Evolutionary conservation across 371 early-diverging fungal species (phyloP), one percentile per base, ranked within the genome.

Genomic region (Coemansia sp.): DNA sequence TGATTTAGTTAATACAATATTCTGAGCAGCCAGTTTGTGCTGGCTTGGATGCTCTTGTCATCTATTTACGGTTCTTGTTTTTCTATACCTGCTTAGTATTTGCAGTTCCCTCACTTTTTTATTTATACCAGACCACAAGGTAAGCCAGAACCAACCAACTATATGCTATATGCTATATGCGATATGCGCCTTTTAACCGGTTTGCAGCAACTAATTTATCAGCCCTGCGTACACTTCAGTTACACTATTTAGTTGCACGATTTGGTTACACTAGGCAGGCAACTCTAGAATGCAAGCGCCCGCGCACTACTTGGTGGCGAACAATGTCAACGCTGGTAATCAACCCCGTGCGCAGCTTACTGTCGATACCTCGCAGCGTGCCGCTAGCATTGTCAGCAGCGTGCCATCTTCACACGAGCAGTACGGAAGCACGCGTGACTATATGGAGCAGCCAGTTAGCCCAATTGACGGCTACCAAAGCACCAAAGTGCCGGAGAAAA

Each of bases 401-500:
- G 37, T 57, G 40, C 59, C 48, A 39, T 68, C 66, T 14, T 51
- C 68, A 31, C 58, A 53, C 51, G 68, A 68, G 61, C 64, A 61
- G 50, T 76, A 66, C 18, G 74, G 76, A n/a, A 76, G 76, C 68
- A 76, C 76, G n/a, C 67, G 74, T 27, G 76, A 76, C 18, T 76
- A 64, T 47, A 72, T 76, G 65, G 73, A 76, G 26, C 74, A 67
- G 67, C 64, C 76, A 11, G 45, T 72, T 3, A 76, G 76, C 54
- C 76, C 76, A 16, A 54, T 72, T 8, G 73, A 72, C 29, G 55
- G 39, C n/a, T 56, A 63, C 40, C 59, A 64, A 26, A 60, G 63
- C 18, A 68, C 67, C 26, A 54, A 42, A 14, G 31, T 66, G 31
- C 61, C 61, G 0, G 47, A 54, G n/a, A 52, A 51, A 39, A 68